phyloP scores from a whole-genome alignment of 345 rosid species.

The Melastoma malabathricum region DNA sequence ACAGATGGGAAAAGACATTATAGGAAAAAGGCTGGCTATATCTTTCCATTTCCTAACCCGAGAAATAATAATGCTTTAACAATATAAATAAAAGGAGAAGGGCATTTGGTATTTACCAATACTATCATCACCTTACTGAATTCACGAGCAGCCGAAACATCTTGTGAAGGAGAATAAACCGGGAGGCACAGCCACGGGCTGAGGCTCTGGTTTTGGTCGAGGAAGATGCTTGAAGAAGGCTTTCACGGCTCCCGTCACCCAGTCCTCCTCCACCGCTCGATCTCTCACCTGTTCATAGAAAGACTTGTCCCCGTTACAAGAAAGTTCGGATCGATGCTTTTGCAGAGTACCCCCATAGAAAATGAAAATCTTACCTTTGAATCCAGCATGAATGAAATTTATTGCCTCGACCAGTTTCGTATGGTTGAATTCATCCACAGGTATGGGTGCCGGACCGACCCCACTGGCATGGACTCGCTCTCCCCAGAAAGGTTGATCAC shows the following conservation, averaged over 20 bases:
- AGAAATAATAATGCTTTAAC: too few relatives aligned
- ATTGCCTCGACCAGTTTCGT: slow-evolving; percentile 43
- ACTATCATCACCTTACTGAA: not conserved
- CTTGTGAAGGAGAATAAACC: slow-evolving; percentile 31
- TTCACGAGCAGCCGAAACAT: slow-evolving; percentile 80
- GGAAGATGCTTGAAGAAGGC: slow-evolving; percentile 90
- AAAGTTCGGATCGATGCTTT: not conserved
- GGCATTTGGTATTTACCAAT: not conserved
- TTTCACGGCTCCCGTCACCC: slow-evolving; percentile 87
- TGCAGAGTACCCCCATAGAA: not conserved
- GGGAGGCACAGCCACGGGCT: slow-evolving; percentile 22
- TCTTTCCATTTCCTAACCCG: too few relatives aligned
- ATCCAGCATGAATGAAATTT: slow-evolving; percentile 11
- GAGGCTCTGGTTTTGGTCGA: slow-evolving; percentile 16
- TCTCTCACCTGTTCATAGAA: slow-evolving; percentile 60
- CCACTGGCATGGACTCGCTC: slow-evolving; percentile 79
- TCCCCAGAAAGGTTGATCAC: slow-evolving; percentile 99
- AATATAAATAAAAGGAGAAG: not conserved
- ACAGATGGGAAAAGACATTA: too few relatives aligned
- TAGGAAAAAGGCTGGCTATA: too few relatives aligned
- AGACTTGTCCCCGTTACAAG: not conserved
- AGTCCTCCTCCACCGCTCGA: slow-evolving; percentile 76
- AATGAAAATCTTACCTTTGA: slow-evolving; percentile 7
- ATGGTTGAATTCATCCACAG: slow-evolving; percentile 78
- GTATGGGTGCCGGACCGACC: slow-evolving; percentile 88